Evolutionary conservation across 306 rosid species (phyloP), one percentile per base, ranked within the genome.

Genomic region (Cucurbita argyrosperma): DNA sequence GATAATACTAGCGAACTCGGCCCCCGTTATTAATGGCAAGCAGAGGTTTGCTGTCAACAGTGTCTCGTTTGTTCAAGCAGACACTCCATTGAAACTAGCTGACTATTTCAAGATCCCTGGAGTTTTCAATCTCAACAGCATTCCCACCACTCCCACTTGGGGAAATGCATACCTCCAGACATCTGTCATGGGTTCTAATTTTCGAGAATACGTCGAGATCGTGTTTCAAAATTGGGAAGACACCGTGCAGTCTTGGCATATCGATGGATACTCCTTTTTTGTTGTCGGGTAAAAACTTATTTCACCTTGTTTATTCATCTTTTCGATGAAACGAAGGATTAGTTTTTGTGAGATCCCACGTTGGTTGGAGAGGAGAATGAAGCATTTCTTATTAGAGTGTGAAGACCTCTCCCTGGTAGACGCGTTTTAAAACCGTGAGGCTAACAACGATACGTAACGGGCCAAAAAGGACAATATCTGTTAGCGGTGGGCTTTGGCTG

Each of bases 151-250:
- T 10, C 98, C 97, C 71, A 79, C 73, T 0, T 79, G 90, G 52
- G 97, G 95, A 67, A 81, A 76, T 69, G 92, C 80, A 57, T 90
- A 89, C 76, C 90, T 88, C 60, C 90, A 88, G 85, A 90, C 98
- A 54, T 79, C 98, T n/a, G 98, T 90, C 35, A 86, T 90, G 96
- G 82, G 83, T 6, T 87, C 95, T 37, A 85, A 88, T 75, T 90
- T 87, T 85, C 88, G 87, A 51, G 98, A 90, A 61, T 90, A 66
- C 74, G 85, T 90, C 3, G 98, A 94, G 84, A 89, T 94, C 71
- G 89, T 94, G 71, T 94, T 94, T 87, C 98, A 94, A 79, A 94
- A 94, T 60, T 89, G 97, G 97, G 98, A 94, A 78, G 37, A 80
- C 72, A 72, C 85, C 6, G 87, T 94, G 59, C 98, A 94, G 77